A percentile compares a stretch with the other conserved stretches of the same genome.
Evolutionary conservation across 1,139 yeast species (phyloP).

Genomic region (Scheffersomyces cryptocercus): DNA sequence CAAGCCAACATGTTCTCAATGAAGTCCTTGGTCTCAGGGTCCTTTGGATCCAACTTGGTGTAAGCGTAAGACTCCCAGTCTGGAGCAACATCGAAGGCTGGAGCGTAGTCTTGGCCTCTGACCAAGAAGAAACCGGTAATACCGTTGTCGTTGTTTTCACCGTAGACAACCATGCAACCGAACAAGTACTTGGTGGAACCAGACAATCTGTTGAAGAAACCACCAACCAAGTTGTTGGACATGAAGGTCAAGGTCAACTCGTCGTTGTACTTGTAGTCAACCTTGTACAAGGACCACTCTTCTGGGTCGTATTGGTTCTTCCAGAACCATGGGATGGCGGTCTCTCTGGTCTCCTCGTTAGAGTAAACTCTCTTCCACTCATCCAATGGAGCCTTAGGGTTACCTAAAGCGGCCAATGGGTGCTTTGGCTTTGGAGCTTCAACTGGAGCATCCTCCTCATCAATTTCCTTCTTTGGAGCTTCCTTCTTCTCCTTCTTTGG

Average conservation of each 20-base stretch:
- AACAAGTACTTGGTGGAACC: constrained; percentile 94
- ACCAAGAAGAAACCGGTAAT: constrained; percentile 92
- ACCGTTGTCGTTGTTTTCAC: constrained; percentile 98
- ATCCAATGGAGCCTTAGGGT: constrained; percentile 71
- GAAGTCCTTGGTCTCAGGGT: constrained; percentile 39
- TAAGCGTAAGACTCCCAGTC: constrained; percentile 81
- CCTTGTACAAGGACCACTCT: constrained; percentile 95
- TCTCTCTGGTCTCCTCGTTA: constrained; percentile 94
- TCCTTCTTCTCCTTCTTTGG: constrained; percentile 32
- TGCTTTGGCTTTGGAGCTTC: constrained; percentile 77
- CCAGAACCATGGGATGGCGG: constrained; percentile 98
- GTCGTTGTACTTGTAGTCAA: constrained; percentile 96
- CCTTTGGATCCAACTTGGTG: constrained; percentile 45
- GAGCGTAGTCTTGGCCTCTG: constrained; percentile 88
- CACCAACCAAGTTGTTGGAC: constrained; percentile 98
- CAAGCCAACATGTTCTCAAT: constrained; percentile 53
- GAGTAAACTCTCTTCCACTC: constrained; percentile 98
- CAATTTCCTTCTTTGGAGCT: constrained; percentile 42
- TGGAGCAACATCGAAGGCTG: constrained; percentile 98
- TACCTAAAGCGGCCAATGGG: constrained; percentile 85
- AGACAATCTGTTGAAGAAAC: constrained; percentile 93
- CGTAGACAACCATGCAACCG: constrained; percentile 92
- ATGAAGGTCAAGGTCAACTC: constrained; percentile 95
- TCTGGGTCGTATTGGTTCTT: constrained; percentile 80
- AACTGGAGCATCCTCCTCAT: constrained; percentile 31